Evolutionary conservation across 306 rosid genomes (phyloP).

Genomic region (Glycine latifolia): DNA sequence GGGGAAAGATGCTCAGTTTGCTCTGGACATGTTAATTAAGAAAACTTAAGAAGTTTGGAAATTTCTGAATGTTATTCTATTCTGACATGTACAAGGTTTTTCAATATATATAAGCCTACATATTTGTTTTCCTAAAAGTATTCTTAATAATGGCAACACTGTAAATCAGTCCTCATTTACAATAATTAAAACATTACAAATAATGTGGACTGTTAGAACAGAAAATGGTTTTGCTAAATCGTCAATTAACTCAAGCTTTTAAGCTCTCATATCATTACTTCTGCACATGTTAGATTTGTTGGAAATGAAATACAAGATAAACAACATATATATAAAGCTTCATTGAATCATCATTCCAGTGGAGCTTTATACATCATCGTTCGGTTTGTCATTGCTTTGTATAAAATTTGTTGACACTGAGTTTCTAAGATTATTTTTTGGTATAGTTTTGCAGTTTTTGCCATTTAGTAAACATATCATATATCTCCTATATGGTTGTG

Average conservation of each 20-base stretch:
- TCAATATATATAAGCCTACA: background rate
- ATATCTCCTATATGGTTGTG: slow-evolving; percentile 27
- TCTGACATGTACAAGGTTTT: background rate
- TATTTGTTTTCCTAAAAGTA: background rate
- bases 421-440: slow-evolving; percentile 16
- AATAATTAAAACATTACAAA: background rate
- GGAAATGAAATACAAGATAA: slow-evolving; percentile 21
- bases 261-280: slow-evolving; percentile 33
- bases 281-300: slow-evolving; percentile 26
- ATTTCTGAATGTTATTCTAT: background rate
- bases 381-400: slow-evolving; percentile 35
- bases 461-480: slow-evolving; percentile 14
- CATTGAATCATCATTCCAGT: slow-evolving; percentile 24
- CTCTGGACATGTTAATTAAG: background rate
- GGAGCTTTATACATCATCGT: slow-evolving; percentile 23
- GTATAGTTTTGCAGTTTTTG: background rate
- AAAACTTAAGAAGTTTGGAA: background rate
- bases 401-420: slow-evolving; percentile 11
- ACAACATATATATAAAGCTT: slow-evolving; percentile 27
- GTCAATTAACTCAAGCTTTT: slow-evolving; percentile 24
- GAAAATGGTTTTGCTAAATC: slow-evolving; percentile 11
- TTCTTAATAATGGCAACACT: background rate
- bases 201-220: background rate
- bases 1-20: slow-evolving; percentile 28
- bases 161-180: background rate